A percentile compares a stretch with the other conserved stretches of the same genome.
Evolutionary conservation across 176 grass and related monocot genomes (phyloP).

Genomic region (Hyparrhenia diplandra): DNA sequence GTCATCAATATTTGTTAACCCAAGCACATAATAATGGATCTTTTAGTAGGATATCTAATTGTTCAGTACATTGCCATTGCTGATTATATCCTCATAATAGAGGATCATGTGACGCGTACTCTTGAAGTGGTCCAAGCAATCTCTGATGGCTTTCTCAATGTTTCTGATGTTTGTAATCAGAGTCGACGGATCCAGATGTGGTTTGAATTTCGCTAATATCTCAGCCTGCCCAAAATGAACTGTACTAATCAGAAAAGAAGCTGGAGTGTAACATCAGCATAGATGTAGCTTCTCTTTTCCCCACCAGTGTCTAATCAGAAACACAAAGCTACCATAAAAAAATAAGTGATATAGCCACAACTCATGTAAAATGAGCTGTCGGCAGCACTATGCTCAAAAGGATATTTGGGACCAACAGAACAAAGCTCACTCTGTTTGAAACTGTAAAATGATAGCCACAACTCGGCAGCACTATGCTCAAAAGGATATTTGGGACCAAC

Average conservation of each 20-base stretch:
- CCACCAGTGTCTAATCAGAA: not conserved
- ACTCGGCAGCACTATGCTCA: too few species aligned
- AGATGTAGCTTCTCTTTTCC: not conserved
- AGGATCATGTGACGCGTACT: constrained; percentile 59
- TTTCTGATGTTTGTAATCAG: constrained; percentile 55
- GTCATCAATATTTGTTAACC: not conserved
- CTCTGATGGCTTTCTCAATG: constrained; percentile 55
- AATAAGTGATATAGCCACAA: not conserved
- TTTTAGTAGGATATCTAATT: not conserved
- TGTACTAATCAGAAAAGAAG: constrained; percentile 3
- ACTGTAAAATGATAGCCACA: too few species aligned
- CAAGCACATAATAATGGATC: not conserved
- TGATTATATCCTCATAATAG: constrained; percentile 84
- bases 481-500: not conserved
- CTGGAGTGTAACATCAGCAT: not conserved
- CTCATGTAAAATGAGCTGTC: not conserved
- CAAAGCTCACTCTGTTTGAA: too few species aligned
- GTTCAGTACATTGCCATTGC: constrained; percentile 48
- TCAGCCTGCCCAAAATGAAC: constrained; percentile 57
- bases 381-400: not conserved
- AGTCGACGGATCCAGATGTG: constrained; percentile 49
- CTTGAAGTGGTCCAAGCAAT: constrained; percentile 62
- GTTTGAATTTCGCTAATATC: constrained; percentile 89
- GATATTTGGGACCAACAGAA: too few species aligned
- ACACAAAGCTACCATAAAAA: not conserved